Evolutionary conservation across 192 early-diverging fungal species (phyloP), one percentile per base, ranked within the genome.

Genomic region (Backusella luteola): DNA sequence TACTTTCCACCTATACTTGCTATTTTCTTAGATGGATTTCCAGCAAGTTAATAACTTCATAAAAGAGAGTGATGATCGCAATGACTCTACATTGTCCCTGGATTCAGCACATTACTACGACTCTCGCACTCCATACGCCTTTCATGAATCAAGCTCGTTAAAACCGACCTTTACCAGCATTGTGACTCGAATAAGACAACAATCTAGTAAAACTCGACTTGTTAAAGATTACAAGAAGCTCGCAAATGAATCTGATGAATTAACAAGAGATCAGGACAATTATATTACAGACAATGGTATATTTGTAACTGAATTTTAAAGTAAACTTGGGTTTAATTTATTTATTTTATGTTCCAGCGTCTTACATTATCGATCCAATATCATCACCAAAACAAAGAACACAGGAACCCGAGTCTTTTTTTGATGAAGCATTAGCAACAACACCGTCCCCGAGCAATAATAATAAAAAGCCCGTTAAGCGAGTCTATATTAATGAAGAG

Each of bases 121-220:
- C 17, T 32, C 26, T 19, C 66, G 34, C 35, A 11, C 19, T 9
- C 29, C 67, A 6, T 68, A 36, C 32, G 19, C 67, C 19, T 68
- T 68, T 68, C 35, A 68, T 6, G 34, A 68, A 68, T 34, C 67
- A 17, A 19, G 32, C 36, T 34, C 68, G 2, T 41, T 35, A 23
- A 69, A 69, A 69, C 68, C 68, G 8, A 69, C 68, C 19, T 38
- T 69, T 69, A 39, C 68, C 21, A 69, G 17, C 36, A 39, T 69
- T 23, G 68, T 69, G 8, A 35, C 34, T 41, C 36, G 68, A 39
- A 39, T 69, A 69, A 36, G 38, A 23, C 68, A 69, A 12, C 68
- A 69, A 39, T 69, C 68, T n/a, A 69, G 68, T 41, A 69, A 69
- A 38, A 69, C 68, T 23, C 34, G 68, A 5, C 38, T 69, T 41